Evolutionary conservation across 2,329 filamentous ascomycete species (phyloP), one percentile per base, ranked within the genome.

Genomic region (Plectosphaerella cucumerina): DNA sequence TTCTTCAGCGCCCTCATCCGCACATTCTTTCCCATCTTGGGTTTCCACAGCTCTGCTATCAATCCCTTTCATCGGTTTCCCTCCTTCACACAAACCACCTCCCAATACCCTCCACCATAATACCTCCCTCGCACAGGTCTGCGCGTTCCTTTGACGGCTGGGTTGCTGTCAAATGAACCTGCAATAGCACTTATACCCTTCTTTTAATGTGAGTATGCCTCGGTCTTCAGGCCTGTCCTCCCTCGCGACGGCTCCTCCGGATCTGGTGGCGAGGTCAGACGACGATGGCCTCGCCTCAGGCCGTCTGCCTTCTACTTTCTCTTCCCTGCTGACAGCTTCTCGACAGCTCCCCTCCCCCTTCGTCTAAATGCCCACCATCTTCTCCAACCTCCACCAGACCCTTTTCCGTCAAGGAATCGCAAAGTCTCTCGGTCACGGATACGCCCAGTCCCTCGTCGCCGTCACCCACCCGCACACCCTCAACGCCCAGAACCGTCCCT

Each of bases 151-250:
- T 95, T 94, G 90, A 80, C 89, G 89, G 85, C 86, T 74, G 56
- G n/a, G 61, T 59, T 69, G 87, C 90, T 92, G 90, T 95, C 90
- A 93, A 90, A 96, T 96, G 92, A 96, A 94, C 90, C 90, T 97
- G 92, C 90, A 92, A 77, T 76, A 73, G 74, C 74, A 73, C 68
- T 74, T 77, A 69, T 67, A 75, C 70, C 72, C 75, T 73, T 80
- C 76, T 76, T 77, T 79, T 71, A 77, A 77, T 76, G 86, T 90
- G 81, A 74, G 82, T 65, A 47, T 35, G 45, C 45, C 44, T 37
- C 33, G 4, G 34, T 34, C 15, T 39, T 20, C 34, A 12, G 14
- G 33, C 45, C 44, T 31, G 33, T 34, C 33, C 33, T 50, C 46
- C 15, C 44, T 42, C 34, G 31, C 41, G 39, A 50, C 52, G 45